Percentiles rank a stretch among this genome's conserved stretches.
phyloP scores from a whole-genome alignment of 176 grass and related monocot genomes.

The Oryza nivara region DNA sequence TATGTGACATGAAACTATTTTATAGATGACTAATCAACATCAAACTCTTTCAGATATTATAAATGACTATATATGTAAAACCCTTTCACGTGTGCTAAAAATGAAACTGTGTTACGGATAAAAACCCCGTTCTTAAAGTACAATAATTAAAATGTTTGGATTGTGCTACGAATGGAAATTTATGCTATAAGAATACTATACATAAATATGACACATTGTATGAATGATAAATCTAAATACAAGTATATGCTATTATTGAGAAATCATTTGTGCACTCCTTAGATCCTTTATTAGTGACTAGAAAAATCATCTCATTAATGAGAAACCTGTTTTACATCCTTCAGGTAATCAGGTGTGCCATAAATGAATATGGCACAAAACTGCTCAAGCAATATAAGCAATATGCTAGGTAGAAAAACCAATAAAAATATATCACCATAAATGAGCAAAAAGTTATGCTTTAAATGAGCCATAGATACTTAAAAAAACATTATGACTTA shows the following conservation, averaged over 20 bases:
- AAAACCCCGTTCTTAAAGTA: not conserved
- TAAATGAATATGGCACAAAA: not conserved
- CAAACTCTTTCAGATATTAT: not conserved
- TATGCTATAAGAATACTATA: not conserved
- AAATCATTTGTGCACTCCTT: not conserved
- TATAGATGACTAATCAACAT: not conserved
- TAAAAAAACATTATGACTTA: too few relatives aligned
- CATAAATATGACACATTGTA: too few relatives aligned
- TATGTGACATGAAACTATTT: too few relatives aligned
- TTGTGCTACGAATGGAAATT: not conserved
- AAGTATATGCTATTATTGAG: not conserved
- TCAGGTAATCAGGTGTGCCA: not conserved
- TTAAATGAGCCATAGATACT: too few relatives aligned
- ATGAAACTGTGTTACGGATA: not conserved
- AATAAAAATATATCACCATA: not conserved
- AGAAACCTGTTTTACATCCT: not conserved
- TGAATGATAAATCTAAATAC: too few relatives aligned
- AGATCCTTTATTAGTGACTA: not conserved
- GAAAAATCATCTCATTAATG: not conserved
- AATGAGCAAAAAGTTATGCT: too few relatives aligned
- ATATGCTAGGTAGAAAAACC: not conserved
- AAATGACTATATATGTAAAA: not conserved
- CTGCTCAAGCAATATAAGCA: not conserved
- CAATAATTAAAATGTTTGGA: not conserved
- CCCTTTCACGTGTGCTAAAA: not conserved